A percentile compares a stretch with the other conserved stretches of the same genome.
Evolutionary conservation across 176 grass and related monocot genomes (phyloP).

Genomic region (Bothriochloa decipiens): DNA sequence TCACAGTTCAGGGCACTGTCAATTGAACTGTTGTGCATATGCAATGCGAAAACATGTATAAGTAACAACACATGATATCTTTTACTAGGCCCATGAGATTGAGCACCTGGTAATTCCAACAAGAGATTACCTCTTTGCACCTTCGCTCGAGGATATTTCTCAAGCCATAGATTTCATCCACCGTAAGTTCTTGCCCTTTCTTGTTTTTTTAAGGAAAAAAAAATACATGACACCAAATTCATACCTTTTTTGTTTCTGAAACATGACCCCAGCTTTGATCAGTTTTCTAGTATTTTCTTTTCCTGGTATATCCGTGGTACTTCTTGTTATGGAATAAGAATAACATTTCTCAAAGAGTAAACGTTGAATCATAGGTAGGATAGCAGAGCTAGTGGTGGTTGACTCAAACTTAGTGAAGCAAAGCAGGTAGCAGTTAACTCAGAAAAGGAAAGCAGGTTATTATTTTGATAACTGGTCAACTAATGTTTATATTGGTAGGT

Average conservation of each 20-base stretch:
- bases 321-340: constrained; percentile 1
- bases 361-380: neutral
- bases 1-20: constrained; percentile 2
- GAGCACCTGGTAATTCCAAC: constrained; percentile 94
- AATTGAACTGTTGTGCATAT: constrained; percentile 3
- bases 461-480: constrained; percentile 14
- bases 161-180: constrained; percentile 92
- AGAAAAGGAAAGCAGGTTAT: constrained; percentile 8
- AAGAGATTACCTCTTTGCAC: constrained; percentile 93
- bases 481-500: constrained; percentile 1
- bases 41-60: neutral
- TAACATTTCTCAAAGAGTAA: neutral
- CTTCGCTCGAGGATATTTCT: constrained; percentile 73
- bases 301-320: neutral
- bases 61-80: constrained; percentile 4
- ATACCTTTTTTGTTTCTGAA: neutral
- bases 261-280: neutral
- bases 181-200: constrained; percentile 50
- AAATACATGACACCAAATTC: neutral
- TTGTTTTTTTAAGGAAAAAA: neutral
- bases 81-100: constrained; percentile 72
- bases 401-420: constrained; percentile 24
- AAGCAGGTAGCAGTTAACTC: constrained; percentile 14
- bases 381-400: neutral
- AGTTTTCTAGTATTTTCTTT: neutral